Percentiles rank a stretch among this genome's conserved stretches.
phyloP scores from a whole-genome alignment of 352 stramenopile genomes.

The Pythium aphanidermatum region DNA sequence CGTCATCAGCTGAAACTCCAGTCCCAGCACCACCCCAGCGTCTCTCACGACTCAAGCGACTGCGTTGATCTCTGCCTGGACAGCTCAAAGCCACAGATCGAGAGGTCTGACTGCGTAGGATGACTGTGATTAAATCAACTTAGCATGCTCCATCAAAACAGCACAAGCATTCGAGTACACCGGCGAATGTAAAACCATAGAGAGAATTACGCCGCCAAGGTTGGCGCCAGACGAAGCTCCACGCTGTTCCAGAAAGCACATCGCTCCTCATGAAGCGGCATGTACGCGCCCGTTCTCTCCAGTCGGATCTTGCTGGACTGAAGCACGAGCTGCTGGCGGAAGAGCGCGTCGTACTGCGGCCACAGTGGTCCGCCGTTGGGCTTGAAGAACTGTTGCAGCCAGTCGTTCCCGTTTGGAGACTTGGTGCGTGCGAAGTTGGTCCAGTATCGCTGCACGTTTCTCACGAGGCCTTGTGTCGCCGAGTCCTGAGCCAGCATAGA shows the following conservation, averaged over 20 bases:
- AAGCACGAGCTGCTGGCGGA: conserved; percentile 11
- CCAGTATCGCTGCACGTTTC: conserved; percentile 3
- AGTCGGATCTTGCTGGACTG: conserved; percentile 5
- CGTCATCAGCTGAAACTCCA: not conserved
- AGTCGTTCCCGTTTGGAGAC: conserved; percentile 6
- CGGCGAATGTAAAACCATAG: too few relatives aligned
- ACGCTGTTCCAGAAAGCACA: conserved; percentile 12
- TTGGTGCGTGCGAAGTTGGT: conserved; percentile 10
- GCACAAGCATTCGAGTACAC: too few relatives aligned
- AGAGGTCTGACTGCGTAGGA: too few relatives aligned
- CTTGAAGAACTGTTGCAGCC: too few relatives aligned
- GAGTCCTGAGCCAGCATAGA: not conserved
- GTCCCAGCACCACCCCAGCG: not conserved
- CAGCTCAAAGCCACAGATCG: too few relatives aligned
- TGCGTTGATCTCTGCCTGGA: conserved; percentile 5
- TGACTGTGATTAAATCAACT: too few relatives aligned
- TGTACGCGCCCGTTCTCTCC: conserved; percentile 10
- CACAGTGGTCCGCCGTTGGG: too few relatives aligned
- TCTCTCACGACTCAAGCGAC: conserved; percentile 8
- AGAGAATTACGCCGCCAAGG: too few relatives aligned
- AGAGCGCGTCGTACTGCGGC: not conserved
- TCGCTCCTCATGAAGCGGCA: conserved; percentile 3
- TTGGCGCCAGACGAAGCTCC: too few relatives aligned
- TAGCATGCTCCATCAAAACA: too few relatives aligned
- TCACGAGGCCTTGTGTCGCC: not conserved